These are phyloP conservation scores for Saccharomyces kudriavzevii DNA, from an alignment of 805 yeast species.

Conservation along the genomic window DNA sequence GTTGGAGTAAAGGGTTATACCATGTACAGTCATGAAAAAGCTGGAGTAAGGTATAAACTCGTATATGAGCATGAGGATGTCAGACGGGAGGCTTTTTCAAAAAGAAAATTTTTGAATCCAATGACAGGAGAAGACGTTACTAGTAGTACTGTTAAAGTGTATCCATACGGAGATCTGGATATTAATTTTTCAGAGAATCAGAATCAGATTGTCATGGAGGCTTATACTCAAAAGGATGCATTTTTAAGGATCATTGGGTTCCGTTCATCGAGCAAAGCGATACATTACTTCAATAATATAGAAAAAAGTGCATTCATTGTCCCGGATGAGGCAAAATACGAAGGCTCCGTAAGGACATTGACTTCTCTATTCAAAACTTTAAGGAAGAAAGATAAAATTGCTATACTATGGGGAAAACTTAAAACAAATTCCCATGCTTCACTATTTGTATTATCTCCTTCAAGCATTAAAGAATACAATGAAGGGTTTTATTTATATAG, in stretches of 20 bases:
- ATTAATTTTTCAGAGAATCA: conserved; percentile 35
- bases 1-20: conserved; percentile 69
- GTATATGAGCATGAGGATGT: conserved; percentile 49
- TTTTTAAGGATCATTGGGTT: conserved; percentile 64
- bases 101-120: conserved; percentile 33
- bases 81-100: conserved; percentile 44
- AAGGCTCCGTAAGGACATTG: conserved; percentile 61
- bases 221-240: conserved; percentile 35
- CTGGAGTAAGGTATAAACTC: conserved; percentile 38
- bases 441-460: conserved; percentile 54
- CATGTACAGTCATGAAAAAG: conserved; percentile 47
- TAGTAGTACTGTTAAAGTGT: conserved; percentile 32
- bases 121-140: conserved; percentile 39
- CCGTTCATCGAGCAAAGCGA: conserved; percentile 36
- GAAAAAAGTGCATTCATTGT: conserved; percentile 54
- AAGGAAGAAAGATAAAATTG: conserved; percentile 43
- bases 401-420: conserved; percentile 64
- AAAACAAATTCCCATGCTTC: conserved; percentile 47
- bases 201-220: conserved; percentile 27
- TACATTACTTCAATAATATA: conserved; percentile 44
- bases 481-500: conserved; percentile 66
- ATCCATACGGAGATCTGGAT: conserved; percentile 40
- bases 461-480: conserved; percentile 32
- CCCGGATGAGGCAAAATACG: conserved; percentile 52
- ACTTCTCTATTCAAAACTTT: conserved; percentile 59